Evolutionary conservation across 1,284 basidiomycete species (phyloP).

Genomic region (Tilletiaria anomala): DNA sequence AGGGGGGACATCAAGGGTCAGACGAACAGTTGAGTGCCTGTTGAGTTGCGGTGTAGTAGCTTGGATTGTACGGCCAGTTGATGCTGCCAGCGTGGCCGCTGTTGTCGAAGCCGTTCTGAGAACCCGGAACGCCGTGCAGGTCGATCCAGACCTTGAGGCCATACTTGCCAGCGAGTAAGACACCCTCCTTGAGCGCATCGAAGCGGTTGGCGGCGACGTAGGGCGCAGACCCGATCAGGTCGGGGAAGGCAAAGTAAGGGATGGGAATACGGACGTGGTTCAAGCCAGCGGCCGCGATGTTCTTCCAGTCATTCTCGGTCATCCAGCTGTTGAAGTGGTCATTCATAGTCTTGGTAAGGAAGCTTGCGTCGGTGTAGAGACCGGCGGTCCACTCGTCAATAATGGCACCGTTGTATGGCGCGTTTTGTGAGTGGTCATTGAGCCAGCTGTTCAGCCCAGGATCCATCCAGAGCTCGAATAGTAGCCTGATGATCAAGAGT

Average conservation of each 20-base stretch:
- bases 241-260: constrained; percentile 2
- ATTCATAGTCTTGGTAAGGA: constrained; percentile 1
- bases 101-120: constrained; percentile 2
- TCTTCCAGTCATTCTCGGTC: constrained; percentile 4
- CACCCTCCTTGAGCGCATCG: constrained; percentile 5
- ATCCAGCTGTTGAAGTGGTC: constrained; percentile 4
- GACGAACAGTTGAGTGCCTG: constrained; percentile 3
- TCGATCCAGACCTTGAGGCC: constrained; percentile 5
- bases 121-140: constrained; percentile 2
- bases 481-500: no score
- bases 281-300: constrained; percentile 7
- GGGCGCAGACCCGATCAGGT: constrained; percentile 1
- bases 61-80: constrained; percentile 1
- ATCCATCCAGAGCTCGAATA: constrained; percentile 10
- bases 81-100: background rate
- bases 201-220: constrained; percentile 1
- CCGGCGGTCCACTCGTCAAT: constrained; percentile 8
- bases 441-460: constrained; percentile 1
- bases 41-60: constrained; percentile 1
- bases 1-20: no score
- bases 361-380: constrained; percentile 1
- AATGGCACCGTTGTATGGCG: constrained; percentile 16
- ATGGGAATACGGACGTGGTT: constrained; percentile 8
- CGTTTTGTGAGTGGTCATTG: constrained; percentile 16
- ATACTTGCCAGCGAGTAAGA: background rate